These are phyloP conservation scores for Sordariomycetes sp. DNA, from an alignment of 2,329 filamentous ascomycete genomes.

Conservation along the genomic window DNA sequence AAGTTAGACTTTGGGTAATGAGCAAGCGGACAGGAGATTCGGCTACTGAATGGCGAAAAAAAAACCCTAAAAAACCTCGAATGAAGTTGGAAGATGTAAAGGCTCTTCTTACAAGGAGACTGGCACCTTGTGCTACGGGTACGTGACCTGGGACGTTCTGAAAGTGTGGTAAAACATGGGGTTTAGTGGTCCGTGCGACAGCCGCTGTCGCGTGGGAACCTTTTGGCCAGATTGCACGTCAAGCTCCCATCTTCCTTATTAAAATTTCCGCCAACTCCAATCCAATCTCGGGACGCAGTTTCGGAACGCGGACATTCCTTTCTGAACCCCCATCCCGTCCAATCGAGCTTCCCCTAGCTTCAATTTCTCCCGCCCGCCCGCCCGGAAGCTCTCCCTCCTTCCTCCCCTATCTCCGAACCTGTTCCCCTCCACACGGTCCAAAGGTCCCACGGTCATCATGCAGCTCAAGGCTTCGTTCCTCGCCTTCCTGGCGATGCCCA, in stretches of 20 bases:
- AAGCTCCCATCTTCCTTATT: background rate
- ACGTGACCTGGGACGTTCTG: no score
- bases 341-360: background rate
- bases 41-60: no score
- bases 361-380: background rate
- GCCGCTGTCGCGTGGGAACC: background rate
- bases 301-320: background rate
- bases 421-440: background rate
- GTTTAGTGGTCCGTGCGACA: background rate
- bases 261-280: background rate
- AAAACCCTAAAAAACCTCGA: background rate
- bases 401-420: background rate
- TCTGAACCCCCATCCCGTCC: background rate
- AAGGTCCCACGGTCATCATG: constrained; percentile 35
- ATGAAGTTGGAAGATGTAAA: no score
- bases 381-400: background rate
- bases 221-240: constrained; percentile 3
- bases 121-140: no score
- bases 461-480: constrained; percentile 58
- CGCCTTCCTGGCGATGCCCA: constrained; percentile 57
- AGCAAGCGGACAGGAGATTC: background rate
- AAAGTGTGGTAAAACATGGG: background rate
- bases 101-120: no score
- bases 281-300: background rate
- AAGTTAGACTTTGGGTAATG: background rate